phyloP scores from a whole-genome alignment of 2,329 filamentous ascomycete species.

The Apiospora rasikravindrae region DNA sequence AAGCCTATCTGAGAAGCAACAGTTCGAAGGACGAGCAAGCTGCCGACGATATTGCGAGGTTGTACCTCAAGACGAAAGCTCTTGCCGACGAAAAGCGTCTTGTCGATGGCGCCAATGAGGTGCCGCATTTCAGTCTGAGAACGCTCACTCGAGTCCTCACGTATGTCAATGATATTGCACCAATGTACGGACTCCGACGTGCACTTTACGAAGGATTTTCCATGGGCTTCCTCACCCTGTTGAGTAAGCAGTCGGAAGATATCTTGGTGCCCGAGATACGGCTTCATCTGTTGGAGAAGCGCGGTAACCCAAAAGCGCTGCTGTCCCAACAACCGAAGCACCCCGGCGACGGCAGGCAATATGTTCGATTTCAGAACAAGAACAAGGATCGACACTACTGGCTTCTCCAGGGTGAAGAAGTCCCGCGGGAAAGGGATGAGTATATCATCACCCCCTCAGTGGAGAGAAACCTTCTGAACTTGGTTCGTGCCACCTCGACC shows the following conservation, averaged over 20 bases:
- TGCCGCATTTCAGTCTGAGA: slow-evolving; percentile 94
- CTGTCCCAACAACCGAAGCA: slow-evolving; percentile 79
- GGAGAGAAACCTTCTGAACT: slow-evolving; percentile 89
- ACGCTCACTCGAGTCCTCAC: slow-evolving; percentile 89
- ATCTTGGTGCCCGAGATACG: slow-evolving; percentile 80
- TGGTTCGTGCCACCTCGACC: slow-evolving; percentile 92
- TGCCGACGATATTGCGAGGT: slow-evolving; percentile 78
- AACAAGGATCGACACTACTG: slow-evolving; percentile 78
- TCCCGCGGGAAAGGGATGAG: slow-evolving; percentile 75
- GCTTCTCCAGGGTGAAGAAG: slow-evolving; percentile 76
- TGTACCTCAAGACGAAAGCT: slow-evolving; percentile 88
- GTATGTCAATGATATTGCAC: slow-evolving; percentile 84
- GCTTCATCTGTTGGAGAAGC: slow-evolving; percentile 75
- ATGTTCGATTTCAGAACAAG: slow-evolving; percentile 77
- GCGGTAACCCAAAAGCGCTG: slow-evolving; percentile 72
- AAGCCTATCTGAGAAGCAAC: slow-evolving; percentile 79
- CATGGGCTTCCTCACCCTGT: slow-evolving; percentile 94
- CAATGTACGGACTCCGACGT: slow-evolving; percentile 82
- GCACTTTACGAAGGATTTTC: slow-evolving; percentile 94
- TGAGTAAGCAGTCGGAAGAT: slow-evolving; percentile 81
- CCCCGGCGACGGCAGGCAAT: slow-evolving; percentile 75
- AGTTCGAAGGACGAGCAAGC: slow-evolving; percentile 75
- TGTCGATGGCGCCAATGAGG: slow-evolving; percentile 93
- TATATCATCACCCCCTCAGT: slow-evolving; percentile 98
- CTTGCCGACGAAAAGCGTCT: slow-evolving; percentile 82